Percentiles rank a stretch among this genome's conserved stretches.
phyloP scores from a whole-genome alignment of 2,329 filamentous ascomycete species.

The Peltaster fructicola region DNA sequence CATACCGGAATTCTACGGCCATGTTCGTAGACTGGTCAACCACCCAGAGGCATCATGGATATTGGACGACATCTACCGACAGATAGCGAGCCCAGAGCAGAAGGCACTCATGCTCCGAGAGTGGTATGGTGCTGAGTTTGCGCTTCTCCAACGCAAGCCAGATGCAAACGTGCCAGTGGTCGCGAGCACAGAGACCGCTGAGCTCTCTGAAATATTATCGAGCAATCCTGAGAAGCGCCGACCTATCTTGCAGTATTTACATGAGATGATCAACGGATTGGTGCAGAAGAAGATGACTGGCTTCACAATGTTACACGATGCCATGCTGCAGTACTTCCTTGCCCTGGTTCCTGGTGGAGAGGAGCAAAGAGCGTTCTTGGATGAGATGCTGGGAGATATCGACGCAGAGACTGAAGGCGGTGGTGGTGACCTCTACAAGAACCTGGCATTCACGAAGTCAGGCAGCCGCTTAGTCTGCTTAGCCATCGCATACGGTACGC shows the following conservation, averaged over 20 bases:
- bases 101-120: constrained; percentile 73
- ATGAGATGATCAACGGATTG: constrained; percentile 75
- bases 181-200: constrained; percentile 27
- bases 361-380: constrained; percentile 73
- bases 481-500: constrained; percentile 63
- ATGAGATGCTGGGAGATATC: constrained; percentile 82
- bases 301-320: constrained; percentile 95
- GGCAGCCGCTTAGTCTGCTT: constrained; percentile 69
- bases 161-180: constrained; percentile 15
- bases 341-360: constrained; percentile 59
- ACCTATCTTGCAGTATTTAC: constrained; percentile 70
- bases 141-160: constrained; percentile 54
- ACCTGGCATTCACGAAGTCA: constrained; percentile 86
- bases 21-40: constrained; percentile 83
- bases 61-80: constrained; percentile 87
- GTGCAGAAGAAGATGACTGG: constrained; percentile 93
- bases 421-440: constrained; percentile 79
- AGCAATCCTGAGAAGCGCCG: constrained; percentile 68
- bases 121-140: constrained; percentile 93
- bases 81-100: constrained; percentile 69
- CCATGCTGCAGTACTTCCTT: constrained; percentile 91
- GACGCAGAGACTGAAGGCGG: constrained; percentile 29
- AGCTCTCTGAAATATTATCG: constrained; percentile 58
- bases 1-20: constrained; percentile 86
- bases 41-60: constrained; percentile 97